phyloP scores from a whole-genome alignment of 1,139 yeast species.

The Pichia sp. region DNA sequence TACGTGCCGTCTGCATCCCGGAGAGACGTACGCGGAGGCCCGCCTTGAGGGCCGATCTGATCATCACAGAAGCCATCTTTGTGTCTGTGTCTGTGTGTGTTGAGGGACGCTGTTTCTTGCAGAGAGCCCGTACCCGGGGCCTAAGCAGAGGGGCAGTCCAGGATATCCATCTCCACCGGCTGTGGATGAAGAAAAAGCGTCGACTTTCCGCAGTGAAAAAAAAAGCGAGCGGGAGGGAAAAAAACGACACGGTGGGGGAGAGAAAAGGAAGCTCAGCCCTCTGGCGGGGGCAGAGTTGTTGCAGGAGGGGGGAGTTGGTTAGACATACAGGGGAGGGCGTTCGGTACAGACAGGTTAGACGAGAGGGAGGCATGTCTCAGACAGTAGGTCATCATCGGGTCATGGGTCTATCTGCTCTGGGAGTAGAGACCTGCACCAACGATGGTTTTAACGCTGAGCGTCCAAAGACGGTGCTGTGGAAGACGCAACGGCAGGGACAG shows the following conservation, averaged over 20 bases:
- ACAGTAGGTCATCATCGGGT: constrained; percentile 86
- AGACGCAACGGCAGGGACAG: constrained; percentile 5
- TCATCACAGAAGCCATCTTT: constrained; percentile 7
- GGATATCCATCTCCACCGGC: background rate
- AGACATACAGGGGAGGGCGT: background rate
- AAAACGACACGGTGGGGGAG: background rate
- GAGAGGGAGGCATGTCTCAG: constrained; percentile 51
- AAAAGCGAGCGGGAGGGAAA: background rate
- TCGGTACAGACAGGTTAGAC: background rate
- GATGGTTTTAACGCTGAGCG: constrained; percentile 79
- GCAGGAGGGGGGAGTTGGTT: background rate
- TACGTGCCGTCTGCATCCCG: background rate
- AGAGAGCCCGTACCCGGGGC: too few species aligned
- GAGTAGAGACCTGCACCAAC: constrained; percentile 72
- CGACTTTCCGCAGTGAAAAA: background rate
- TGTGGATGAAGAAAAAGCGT: background rate
- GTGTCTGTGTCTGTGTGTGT: background rate
- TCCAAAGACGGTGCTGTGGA: constrained; percentile 4
- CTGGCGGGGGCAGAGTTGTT: background rate
- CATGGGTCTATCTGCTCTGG: constrained; percentile 66
- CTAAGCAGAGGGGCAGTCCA: background rate
- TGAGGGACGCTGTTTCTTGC: background rate
- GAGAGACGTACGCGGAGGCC: constrained; percentile 11
- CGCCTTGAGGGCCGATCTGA: constrained; percentile 6
- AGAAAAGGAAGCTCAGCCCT: background rate